Conservation (phyloP, 31 red algal genomes). For the Endocladia muricata region DNA sequence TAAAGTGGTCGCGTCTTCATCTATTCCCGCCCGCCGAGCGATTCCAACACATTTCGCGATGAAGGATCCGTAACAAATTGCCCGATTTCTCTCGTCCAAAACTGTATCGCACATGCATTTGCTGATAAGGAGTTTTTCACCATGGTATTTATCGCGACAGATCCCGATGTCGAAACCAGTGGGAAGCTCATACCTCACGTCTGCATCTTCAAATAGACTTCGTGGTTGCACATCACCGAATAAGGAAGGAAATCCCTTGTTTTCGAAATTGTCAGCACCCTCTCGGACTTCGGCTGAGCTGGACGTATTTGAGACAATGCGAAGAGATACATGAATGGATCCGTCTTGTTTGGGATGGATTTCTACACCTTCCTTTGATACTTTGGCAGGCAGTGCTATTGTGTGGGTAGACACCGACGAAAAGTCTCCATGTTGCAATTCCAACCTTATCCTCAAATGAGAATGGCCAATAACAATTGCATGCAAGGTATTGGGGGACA, state of each 20-base stretch:
- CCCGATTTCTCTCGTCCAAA: not conserved
- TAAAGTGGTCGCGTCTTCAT: not conserved
- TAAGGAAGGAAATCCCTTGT: too few species aligned
- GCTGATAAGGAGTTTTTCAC: not conserved
- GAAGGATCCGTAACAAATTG: not conserved
- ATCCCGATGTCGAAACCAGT: not conserved
- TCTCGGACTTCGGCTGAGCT: too few species aligned
- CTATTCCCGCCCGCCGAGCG: not conserved
- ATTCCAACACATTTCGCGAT: slow-evolving; percentile 2
- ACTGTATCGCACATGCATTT: slow-evolving; percentile 17
- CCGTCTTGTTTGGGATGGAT: slow-evolving; percentile 7
- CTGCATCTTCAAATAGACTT: too few species aligned
- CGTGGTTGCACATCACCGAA: too few species aligned
- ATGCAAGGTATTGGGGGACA: not conserved
- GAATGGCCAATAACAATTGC: slow-evolving; percentile 3
- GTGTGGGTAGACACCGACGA: not conserved
- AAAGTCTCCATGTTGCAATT: not conserved
- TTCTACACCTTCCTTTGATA: not conserved
- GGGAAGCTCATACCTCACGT: slow-evolving; percentile 9
- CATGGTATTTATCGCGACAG: not conserved
- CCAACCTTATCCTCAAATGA: slow-evolving; percentile 8
- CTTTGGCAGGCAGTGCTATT: not conserved
- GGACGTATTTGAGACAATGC: not conserved
- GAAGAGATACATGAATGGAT: not conserved
- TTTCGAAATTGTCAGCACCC: too few species aligned